Percentiles rank a stretch among this genome's conserved stretches.
phyloP scores from a whole-genome alignment of 2,329 filamentous ascomycete species.

The Dothistroma septosporum region DNA sequence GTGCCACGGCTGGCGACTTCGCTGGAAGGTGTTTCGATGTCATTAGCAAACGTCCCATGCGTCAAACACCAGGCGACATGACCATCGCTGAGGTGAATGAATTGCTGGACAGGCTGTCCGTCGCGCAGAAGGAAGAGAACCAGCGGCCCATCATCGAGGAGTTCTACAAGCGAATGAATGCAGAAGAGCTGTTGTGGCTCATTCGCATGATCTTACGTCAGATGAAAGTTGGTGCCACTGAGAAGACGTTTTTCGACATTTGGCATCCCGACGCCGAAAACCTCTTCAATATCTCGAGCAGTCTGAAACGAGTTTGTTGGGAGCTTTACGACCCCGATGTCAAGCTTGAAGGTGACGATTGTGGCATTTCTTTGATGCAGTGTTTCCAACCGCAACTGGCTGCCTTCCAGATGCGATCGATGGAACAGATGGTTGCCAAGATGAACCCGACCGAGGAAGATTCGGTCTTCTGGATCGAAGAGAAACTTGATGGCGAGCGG shows the following conservation, averaged over 20 bases:
- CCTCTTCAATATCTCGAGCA: constrained; percentile 83
- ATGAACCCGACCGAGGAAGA: constrained; percentile 66
- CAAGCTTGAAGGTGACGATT: constrained; percentile 69
- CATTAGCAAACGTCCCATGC: constrained; percentile 75
- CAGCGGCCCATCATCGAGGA: constrained; percentile 75
- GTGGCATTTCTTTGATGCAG: constrained; percentile 77
- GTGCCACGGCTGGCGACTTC: constrained; percentile 80
- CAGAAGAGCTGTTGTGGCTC: constrained; percentile 89
- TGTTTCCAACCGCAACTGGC: constrained; percentile 96
- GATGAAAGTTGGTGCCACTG: constrained; percentile 72
- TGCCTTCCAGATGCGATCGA: constrained; percentile 79
- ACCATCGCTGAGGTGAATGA: constrained; percentile 86
- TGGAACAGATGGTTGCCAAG: constrained; percentile 71
- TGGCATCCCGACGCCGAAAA: constrained; percentile 53
- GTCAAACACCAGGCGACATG: constrained; percentile 69
- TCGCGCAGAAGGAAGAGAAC: constrained; percentile 72
- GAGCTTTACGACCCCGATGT: constrained; percentile 72
- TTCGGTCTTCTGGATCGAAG: constrained; percentile 88
- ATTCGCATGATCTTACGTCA: constrained; percentile 87
- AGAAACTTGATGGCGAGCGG: constrained; percentile 93
- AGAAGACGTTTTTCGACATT: constrained; percentile 76
- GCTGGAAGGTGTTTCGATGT: constrained; percentile 84
- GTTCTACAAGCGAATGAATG: constrained; percentile 88
- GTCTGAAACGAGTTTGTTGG: constrained; percentile 87
- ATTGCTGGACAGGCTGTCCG: constrained; percentile 72